phyloP scores from a whole-genome alignment of 768 basidiomycete species.

The Termitomyces bulborhizus region DNA sequence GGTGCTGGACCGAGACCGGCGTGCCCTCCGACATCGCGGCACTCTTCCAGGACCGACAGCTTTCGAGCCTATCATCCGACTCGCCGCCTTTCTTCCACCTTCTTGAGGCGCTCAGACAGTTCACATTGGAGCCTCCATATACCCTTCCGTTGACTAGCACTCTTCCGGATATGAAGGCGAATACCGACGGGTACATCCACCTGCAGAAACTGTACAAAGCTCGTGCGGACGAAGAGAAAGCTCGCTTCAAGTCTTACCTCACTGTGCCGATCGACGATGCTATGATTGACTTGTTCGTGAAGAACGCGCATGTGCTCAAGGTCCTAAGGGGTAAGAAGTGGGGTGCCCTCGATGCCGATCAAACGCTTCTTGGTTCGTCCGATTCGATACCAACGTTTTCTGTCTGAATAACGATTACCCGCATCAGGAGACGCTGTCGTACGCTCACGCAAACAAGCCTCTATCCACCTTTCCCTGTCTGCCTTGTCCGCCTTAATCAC shows the following conservation, averaged over 20 bases:
- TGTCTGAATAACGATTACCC: neutral
- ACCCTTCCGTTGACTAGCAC: slow-evolving; percentile 80
- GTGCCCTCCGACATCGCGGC: slow-evolving; percentile 63
- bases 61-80: slow-evolving; percentile 31
- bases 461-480: slow-evolving; percentile 70
- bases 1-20: slow-evolving; percentile 55
- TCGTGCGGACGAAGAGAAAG: slow-evolving; percentile 68
- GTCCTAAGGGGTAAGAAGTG: slow-evolving; percentile 59
- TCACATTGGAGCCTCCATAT: slow-evolving; percentile 47
- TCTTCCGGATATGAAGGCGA: slow-evolving; percentile 95
- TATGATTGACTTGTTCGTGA: slow-evolving; percentile 67
- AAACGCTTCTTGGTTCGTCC: slow-evolving; percentile 33
- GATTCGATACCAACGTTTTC: neutral
- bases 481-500: slow-evolving; percentile 38
- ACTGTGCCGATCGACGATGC: slow-evolving; percentile 40
- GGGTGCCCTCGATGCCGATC: slow-evolving; percentile 49
- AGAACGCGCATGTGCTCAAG: slow-evolving; percentile 71
- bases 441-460: slow-evolving; percentile 45
- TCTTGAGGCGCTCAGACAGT: slow-evolving; percentile 64
- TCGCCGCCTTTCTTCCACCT: slow-evolving; percentile 75
- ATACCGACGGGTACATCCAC: slow-evolving; percentile 74
- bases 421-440: slow-evolving; percentile 36
- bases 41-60: slow-evolving; percentile 58
- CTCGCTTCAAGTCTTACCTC: slow-evolving; percentile 44
- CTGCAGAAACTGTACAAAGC: slow-evolving; percentile 83